Percentiles rank a stretch among this genome's conserved stretches.
These are phyloP conservation scores for Magnaporthiopsis rhizophila DNA, from an alignment of 2,329 filamentous ascomycete genomes.

Conservation along the genomic window DNA sequence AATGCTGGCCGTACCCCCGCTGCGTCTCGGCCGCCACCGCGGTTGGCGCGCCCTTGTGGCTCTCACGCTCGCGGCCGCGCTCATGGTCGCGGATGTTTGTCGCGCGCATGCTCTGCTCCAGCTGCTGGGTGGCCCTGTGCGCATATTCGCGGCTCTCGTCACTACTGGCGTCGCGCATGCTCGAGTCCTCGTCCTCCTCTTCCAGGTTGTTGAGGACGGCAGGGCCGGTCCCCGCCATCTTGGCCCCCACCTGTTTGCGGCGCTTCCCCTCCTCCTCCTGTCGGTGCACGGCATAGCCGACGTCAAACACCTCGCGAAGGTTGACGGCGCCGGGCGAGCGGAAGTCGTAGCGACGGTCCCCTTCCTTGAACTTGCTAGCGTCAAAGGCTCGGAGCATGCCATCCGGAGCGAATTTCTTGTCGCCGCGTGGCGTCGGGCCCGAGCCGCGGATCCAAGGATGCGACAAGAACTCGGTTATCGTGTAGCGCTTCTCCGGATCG, in stretches of 20 bases:
- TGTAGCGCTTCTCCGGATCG: conserved; percentile 89
- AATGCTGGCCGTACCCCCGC: conserved; percentile 84
- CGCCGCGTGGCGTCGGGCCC: conserved; percentile 46
- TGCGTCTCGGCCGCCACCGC: conserved; percentile 11
- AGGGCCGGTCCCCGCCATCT: conserved; percentile 48
- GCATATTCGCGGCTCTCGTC: conserved; percentile 41
- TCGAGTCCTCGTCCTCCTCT: conserved; percentile 30
- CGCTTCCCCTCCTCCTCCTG: conserved; percentile 95
- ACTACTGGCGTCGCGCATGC: conserved; percentile 47
- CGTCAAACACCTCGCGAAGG: conserved; percentile 93
- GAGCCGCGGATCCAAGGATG: conserved; percentile 86
- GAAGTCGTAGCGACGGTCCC: conserved; percentile 77
- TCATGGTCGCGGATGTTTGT: conserved; percentile 60
- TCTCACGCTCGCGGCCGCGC: conserved; percentile 38
- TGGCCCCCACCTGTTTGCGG: conserved; percentile 72
- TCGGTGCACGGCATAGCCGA: conserved; percentile 93
- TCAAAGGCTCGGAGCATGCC: conserved; percentile 49
- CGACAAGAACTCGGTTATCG: conserved; percentile 84
- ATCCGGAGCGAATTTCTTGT: conserved; percentile 43
- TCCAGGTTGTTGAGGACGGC: conserved; percentile 64
- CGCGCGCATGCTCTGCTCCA: conserved; percentile 83
- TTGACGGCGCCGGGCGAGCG: conserved; percentile 92
- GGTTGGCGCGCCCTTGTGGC: conserved; percentile 15
- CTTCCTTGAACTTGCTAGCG: conserved; percentile 41
- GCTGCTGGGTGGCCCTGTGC: conserved; percentile 48